Percentiles rank a stretch among this genome's conserved stretches.
Evolutionary conservation across 768 basidiomycete species (phyloP).

Genomic region (Lentinula edodes): DNA sequence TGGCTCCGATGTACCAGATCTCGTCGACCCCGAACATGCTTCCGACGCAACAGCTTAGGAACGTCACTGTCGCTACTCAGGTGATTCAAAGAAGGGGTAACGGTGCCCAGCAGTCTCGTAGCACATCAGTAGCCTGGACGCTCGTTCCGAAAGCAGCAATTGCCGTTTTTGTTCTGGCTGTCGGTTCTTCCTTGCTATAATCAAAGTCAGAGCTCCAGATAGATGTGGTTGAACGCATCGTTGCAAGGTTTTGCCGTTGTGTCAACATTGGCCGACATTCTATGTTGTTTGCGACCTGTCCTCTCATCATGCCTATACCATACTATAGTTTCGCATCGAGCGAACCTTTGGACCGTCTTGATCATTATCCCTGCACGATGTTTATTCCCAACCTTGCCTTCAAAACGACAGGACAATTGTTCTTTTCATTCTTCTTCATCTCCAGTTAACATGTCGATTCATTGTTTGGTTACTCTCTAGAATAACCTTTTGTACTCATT

Average conservation of each 20-base stretch:
- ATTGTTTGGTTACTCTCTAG: neutral
- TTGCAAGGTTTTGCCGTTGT: neutral
- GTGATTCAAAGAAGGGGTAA: neutral
- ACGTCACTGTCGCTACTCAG: constrained; percentile 27
- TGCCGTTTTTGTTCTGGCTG: neutral
- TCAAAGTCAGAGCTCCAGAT: neutral
- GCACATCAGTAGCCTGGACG: neutral
- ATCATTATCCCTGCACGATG: neutral
- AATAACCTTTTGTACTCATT: neutral
- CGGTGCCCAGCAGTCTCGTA: neutral
- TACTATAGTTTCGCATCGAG: neutral
- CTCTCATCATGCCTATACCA: neutral
- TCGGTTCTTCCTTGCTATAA: neutral
- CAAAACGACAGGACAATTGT: neutral
- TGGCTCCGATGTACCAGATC: constrained; percentile 64
- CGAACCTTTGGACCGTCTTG: neutral
- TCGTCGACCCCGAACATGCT: constrained; percentile 83
- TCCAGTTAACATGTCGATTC: neutral
- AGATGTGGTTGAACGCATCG: neutral
- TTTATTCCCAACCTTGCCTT: neutral
- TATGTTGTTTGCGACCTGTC: neutral
- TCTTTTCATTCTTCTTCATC: neutral
- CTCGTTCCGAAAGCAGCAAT: neutral
- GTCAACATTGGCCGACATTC: neutral
- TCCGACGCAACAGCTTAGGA: constrained; percentile 64